Base-by-base conservation (phyloP, 2,329 filamentous ascomycete species). In the Fonsecaea multimorphosa region DNA sequence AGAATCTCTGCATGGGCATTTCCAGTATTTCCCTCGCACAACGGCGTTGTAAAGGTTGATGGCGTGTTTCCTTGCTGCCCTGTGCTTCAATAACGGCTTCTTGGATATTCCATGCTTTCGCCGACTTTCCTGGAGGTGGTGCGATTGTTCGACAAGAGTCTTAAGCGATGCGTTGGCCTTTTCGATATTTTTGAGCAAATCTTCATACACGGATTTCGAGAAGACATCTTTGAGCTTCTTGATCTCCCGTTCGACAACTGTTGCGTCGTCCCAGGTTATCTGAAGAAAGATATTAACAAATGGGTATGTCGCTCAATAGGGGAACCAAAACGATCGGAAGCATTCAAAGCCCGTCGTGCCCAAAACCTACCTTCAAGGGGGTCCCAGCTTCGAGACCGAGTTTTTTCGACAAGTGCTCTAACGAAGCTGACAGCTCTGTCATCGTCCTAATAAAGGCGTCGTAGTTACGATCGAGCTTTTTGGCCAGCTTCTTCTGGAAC, bases 111-210 rank as follows among this genome's bases (percentile, higher is more conserved):
- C 29, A 44, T 57, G 34, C 40, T 61, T 60, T 1, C 40, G 57
- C 27, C 57, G 40, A 36, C 40, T 59, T 19, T 59, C 57, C 40
- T 51, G 40, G 3, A 22, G 40, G 14, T 24, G 57, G 29, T 76
- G 22, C 6, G 36, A 44, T 24, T 56, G 58, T 51, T 65, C 63
- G 3, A 65, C 16, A 12, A 65, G 63, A 34, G 75, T 69, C 70
- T n/a, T 71, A 7, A 66, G 58, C 7, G 58, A 29, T 3, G 11
- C 12, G 32, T 72, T 73, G 24, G 71, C 70, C 24, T 55, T 63
- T 22, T 68, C 57, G 32, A 73, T 72, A 16, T 67, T 63, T 4
- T 34, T 44, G 24, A 73, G 44, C 19, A 69, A 38, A 19, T 69
- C 62, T 19, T 58, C 64, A 49, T 72, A 70, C 8, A 69, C 56